A percentile compares a stretch with the other conserved stretches of the same genome.
These are phyloP conservation scores for Oropetium thomaeum DNA, from an alignment of 176 grass and related monocot species.

Conservation along the genomic window DNA sequence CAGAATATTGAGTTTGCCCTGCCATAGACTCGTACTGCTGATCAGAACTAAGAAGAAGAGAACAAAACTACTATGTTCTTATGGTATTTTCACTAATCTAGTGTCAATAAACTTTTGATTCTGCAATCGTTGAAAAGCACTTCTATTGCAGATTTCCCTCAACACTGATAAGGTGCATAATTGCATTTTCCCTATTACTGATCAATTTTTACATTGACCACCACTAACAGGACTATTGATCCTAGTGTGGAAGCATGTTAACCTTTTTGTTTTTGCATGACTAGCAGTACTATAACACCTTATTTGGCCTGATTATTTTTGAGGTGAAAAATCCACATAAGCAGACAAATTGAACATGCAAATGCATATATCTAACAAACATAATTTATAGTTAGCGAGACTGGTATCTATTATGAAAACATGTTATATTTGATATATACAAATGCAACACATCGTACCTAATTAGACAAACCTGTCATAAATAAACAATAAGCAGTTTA, in stretches of 20 bases:
- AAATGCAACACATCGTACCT: not conserved
- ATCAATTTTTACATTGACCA: not conserved
- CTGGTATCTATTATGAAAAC: too few species aligned
- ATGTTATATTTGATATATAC: too few species aligned
- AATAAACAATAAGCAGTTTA: not conserved
- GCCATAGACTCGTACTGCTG: slow-evolving; percentile 10
- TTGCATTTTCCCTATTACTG: too few species aligned
- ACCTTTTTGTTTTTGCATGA: not conserved
- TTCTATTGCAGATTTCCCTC: not conserved
- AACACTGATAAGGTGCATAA: too few species aligned
- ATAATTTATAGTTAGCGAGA: too few species aligned
- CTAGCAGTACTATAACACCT: not conserved
- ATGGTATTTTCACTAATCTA: not conserved
- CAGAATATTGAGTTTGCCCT: slow-evolving; percentile 98
- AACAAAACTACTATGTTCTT: not conserved
- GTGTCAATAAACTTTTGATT: not conserved
- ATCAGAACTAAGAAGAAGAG: not conserved
- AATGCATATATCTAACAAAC: not conserved
- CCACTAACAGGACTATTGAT: not conserved
- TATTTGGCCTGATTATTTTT: not conserved
- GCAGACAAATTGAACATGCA: not conserved
- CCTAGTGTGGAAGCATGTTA: not conserved
- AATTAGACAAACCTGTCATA: not conserved
- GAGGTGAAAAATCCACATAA: not conserved
- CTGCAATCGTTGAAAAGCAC: not conserved